phyloP scores from a whole-genome alignment of 2,329 filamentous ascomycete genomes.

The Epichloe gansuensis region DNA sequence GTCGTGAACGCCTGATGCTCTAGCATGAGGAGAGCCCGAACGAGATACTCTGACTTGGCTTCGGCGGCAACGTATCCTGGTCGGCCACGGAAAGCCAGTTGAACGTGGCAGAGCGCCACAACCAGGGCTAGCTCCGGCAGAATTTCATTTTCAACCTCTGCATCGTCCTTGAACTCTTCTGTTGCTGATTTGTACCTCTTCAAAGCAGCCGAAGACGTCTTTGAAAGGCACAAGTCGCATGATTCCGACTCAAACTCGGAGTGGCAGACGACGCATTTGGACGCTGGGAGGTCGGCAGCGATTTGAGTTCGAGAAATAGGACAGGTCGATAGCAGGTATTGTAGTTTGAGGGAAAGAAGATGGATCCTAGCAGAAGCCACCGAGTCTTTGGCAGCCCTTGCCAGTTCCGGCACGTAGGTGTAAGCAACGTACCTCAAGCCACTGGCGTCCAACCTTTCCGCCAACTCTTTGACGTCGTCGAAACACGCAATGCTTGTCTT shows the following conservation, averaged over 20 bases:
- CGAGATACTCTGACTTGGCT: constrained; percentile 20
- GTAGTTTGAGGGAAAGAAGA: constrained; percentile 29
- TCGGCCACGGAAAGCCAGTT: constrained; percentile 14
- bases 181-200: constrained; percentile 8
- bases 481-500: constrained; percentile 30
- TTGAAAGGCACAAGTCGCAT: constrained; percentile 14
- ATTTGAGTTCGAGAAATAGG: constrained; percentile 13
- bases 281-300: constrained; percentile 10
- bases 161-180: constrained; percentile 2
- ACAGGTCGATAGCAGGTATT: constrained; percentile 32
- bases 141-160: constrained; percentile 8
- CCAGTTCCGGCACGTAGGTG: constrained; percentile 21
- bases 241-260: constrained; percentile 9
- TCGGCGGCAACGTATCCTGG: constrained; percentile 6
- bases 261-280: constrained; percentile 15
- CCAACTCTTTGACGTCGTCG: constrained; percentile 33
- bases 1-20: constrained; percentile 35
- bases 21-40: constrained; percentile 38
- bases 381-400: constrained; percentile 15
- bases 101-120: constrained; percentile 22
- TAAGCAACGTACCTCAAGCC: constrained; percentile 30
- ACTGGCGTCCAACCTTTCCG: constrained; percentile 27
- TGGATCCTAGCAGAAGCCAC: constrained; percentile 16
- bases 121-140: constrained; percentile 24
- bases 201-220: constrained; percentile 13